These are phyloP conservation scores for Moricandia moricandioides DNA, from an alignment of 345 rosid species.

Conservation along the genomic window DNA sequence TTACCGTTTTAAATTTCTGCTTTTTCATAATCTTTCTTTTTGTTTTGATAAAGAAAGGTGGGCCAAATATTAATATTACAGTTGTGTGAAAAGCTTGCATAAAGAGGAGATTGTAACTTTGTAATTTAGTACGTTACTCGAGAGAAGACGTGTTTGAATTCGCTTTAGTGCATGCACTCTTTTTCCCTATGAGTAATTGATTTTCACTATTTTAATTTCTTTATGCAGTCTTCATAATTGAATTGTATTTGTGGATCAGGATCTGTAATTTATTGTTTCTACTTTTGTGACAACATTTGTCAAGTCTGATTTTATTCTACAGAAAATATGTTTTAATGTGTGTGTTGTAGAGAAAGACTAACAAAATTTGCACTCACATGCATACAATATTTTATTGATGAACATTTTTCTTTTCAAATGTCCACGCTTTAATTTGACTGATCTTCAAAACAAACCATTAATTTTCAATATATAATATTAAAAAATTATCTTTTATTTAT, in stretches of 20 bases:
- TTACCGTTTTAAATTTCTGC: neutral
- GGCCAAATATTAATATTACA: constrained; percentile 29
- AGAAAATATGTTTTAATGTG: constrained; percentile 14
- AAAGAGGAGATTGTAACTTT: constrained; percentile 19
- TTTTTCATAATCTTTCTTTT: neutral
- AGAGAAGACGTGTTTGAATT: constrained; percentile 39
- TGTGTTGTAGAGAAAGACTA: neutral
- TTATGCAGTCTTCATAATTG: constrained; percentile 17
- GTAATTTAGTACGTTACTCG: constrained; percentile 35
- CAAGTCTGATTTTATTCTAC: constrained; percentile 21
- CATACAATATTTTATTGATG: neutral
- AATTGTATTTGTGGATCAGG: constrained; percentile 3
- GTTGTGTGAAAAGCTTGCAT: constrained; percentile 35
- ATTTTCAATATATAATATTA: neutral
- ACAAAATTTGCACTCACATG: neutral
- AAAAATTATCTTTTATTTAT: too few species aligned
- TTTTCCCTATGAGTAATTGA: too few species aligned
- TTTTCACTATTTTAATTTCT: too few species aligned
- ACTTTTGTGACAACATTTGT: constrained; percentile 29
- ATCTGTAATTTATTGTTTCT: constrained; percentile 25
- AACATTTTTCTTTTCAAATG: neutral
- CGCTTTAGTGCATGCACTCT: constrained; percentile 14
- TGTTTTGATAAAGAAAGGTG: constrained; percentile 3
- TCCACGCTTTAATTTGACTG: neutral
- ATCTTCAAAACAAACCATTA: neutral